Conservation (phyloP, 768 basidiomycete genomes). For the Xerocomellus amylosporus region DNA sequence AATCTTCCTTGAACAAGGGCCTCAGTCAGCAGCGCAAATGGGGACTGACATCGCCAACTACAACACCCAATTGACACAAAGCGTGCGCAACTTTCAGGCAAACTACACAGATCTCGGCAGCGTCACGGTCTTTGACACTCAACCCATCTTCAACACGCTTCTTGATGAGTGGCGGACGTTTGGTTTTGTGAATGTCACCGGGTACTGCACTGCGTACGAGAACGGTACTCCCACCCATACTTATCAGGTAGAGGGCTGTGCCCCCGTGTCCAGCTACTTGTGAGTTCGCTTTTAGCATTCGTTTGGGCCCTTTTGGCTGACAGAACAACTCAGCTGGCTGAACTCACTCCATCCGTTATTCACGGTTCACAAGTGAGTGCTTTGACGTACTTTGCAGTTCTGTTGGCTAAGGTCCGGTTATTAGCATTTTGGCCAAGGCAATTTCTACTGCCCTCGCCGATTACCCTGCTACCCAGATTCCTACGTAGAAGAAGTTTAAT, state of each 20-base stretch:
- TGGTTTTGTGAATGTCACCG: constrained; percentile 57
- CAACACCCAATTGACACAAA: constrained; percentile 45
- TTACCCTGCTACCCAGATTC: constrained; percentile 20
- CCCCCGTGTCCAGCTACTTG: constrained; percentile 66
- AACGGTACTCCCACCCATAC: constrained; percentile 51
- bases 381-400: background rate
- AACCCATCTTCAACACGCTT: constrained; percentile 56
- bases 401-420: background rate
- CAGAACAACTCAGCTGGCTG: constrained; percentile 45
- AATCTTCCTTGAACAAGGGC: constrained; percentile 44
- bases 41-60: constrained; percentile 43
- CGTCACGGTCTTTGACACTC: constrained; percentile 52
- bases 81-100: constrained; percentile 39
- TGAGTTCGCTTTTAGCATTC: constrained; percentile 33
- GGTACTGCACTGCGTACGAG: constrained; percentile 57
- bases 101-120: constrained; percentile 43
- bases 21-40: constrained; percentile 26
- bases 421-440: constrained; percentile 51
- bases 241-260: constrained; percentile 57
- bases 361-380: constrained; percentile 56
- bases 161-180: constrained; percentile 51
- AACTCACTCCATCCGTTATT: constrained; percentile 61
- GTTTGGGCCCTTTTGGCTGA: background rate
- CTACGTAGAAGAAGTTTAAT: constrained; percentile 1
- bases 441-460: constrained; percentile 45